These are phyloP conservation scores for Endocarpon pusillum DNA, from an alignment of 495 filamentous ascomycete genomes.

Conservation along the genomic window DNA sequence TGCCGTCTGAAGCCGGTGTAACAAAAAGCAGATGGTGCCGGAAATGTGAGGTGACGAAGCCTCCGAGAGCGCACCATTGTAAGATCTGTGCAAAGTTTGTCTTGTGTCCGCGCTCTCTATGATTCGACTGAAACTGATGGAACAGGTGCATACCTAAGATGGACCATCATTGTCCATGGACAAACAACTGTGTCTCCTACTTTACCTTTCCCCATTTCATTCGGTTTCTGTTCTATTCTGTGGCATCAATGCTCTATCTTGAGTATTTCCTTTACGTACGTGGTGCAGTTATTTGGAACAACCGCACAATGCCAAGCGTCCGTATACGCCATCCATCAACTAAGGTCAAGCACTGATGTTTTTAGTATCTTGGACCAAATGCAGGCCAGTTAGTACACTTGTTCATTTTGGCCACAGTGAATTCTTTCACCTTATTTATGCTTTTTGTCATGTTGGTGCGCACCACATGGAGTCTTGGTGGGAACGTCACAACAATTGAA, in stretches of 20 bases:
- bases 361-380: constrained; percentile 60
- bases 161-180: constrained; percentile 99
- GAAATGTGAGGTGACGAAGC: constrained; percentile 70
- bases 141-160: constrained; percentile 79
- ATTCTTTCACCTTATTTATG: constrained; percentile 45
- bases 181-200: constrained; percentile 79
- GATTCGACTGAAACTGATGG: constrained; percentile 1
- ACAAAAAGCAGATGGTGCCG: constrained; percentile 55
- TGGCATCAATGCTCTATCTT: constrained; percentile 47
- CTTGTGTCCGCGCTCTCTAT: background rate
- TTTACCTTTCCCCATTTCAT: constrained; percentile 80
- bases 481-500: constrained; percentile 75
- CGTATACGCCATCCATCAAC: background rate
- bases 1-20: constrained; percentile 8
- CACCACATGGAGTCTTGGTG: constrained; percentile 36
- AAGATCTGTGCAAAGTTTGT: constrained; percentile 55
- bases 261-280: constrained; percentile 41
- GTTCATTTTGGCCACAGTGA: constrained; percentile 42
- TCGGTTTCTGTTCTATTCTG: constrained; percentile 70
- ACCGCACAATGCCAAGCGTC: background rate
- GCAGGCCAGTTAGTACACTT: constrained; percentile 43
- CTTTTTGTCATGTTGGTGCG: constrained; percentile 47
- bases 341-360: background rate
- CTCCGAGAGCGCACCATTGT: constrained; percentile 84
- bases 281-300: constrained; percentile 18